Evolutionary conservation across 371 early-diverging fungal species (phyloP).

Genomic region (Mucor velutinosus): DNA sequence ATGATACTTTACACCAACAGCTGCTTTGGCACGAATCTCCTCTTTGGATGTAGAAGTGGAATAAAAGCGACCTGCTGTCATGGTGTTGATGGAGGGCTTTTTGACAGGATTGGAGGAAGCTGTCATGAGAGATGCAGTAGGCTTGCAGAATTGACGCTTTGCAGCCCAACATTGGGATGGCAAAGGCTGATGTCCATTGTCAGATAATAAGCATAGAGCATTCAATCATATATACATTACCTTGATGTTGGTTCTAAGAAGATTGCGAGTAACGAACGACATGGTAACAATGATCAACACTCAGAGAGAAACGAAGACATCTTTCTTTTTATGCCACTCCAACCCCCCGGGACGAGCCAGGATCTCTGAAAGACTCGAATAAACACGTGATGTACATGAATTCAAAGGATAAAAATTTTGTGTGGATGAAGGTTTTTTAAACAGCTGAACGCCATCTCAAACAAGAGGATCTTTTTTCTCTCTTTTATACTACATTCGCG

Average conservation of each 20-base stretch:
- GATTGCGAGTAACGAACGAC: constrained; percentile 8
- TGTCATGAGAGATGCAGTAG: background rate
- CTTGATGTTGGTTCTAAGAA: background rate
- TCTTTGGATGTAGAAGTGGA: constrained; percentile 10
- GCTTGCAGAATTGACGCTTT: background rate
- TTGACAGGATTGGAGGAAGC: background rate
- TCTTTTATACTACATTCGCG: background rate
- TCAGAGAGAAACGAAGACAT: background rate
- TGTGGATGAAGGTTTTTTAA: background rate
- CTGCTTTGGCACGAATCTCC: constrained; percentile 21
- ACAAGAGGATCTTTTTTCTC: background rate
- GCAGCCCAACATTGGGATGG: background rate
- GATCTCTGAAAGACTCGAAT: background rate
- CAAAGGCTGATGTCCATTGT: background rate
- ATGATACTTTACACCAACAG: constrained; percentile 23
- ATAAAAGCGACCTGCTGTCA: constrained; percentile 5
- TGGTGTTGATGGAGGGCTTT: background rate
- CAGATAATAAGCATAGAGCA: background rate
- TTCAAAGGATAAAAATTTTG: background rate
- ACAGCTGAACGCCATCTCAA: no score
- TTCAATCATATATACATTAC: background rate
- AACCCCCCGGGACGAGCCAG: constrained; percentile 2
- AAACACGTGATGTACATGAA: background rate
- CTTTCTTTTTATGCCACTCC: background rate
- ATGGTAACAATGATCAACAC: background rate